Evolutionary conservation across 192 early-diverging fungal species (phyloP), one percentile per base, ranked within the genome.

Genomic region (Gigaspora rosea): DNA sequence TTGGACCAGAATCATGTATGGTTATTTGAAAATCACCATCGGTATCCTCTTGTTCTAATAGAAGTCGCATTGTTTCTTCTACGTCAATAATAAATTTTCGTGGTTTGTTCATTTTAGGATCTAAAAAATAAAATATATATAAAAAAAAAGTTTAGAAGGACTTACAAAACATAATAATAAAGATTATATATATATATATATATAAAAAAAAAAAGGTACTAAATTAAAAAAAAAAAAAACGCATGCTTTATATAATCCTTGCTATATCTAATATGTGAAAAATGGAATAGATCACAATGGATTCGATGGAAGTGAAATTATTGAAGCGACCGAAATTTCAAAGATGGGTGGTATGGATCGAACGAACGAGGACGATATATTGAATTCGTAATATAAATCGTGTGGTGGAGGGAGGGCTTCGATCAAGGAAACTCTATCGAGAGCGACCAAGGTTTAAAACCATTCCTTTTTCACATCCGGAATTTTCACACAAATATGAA

Each of bases 11-110:
- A 82, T 99, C 97, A 70, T 93, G 88, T 41, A 99, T 85, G 2
- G 97, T 99, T 67, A 99, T 98, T 79, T 98, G 97, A 79, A 88
- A 92, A 76, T 99, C 94, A 35, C 93, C 93, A 83, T 98, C 92
- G 0, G 96, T 96, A 80, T 99, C 97, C 80, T 99, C 97, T 76
- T 99, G 97, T 70, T 86, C 90, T 46, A 99, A 83, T 8, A 99
- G 87, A 46, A 82, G 75, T 66, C 91, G 87, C 56, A 94, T 90
- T 3, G 95, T 95, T 67, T 89, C 90, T 56, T 89, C 90, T 1
- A 98, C 95, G 67, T 98, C 92, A 59, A 98, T 90, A 13, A 96
- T 80, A 80, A 97, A 96, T 49, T 88, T 84, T 33, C 94, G 85
- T 1, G 95, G 87, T 33, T 88, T 86, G 57, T 62, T 75, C 52